Evolutionary conservation across 306 rosid genomes (phyloP).

Genomic region (Inga laurina): DNA sequence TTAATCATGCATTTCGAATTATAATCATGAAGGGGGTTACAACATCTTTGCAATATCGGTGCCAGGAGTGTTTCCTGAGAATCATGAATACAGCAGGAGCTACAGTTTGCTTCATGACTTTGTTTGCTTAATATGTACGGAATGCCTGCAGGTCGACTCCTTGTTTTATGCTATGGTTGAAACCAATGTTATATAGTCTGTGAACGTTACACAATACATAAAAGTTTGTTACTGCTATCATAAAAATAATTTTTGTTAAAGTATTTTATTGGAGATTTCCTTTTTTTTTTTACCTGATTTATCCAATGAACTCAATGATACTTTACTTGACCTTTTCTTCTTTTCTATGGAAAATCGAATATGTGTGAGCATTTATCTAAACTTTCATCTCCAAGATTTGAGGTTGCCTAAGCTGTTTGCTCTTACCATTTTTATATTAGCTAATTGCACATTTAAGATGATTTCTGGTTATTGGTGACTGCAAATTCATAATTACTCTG

Average conservation of each 20-base stretch:
- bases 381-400: background rate
- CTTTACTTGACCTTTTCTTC: background rate
- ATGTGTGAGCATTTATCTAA: background rate
- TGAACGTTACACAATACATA: background rate
- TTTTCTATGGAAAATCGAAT: background rate
- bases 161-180: background rate
- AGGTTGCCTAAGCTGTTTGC: background rate
- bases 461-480: background rate
- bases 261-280: background rate
- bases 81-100: background rate
- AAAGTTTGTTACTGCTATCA: background rate
- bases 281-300: background rate
- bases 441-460: background rate
- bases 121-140: background rate
- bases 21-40: no score
- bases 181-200: background rate
- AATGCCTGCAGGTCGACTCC: background rate
- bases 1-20: no score
- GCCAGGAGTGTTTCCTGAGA: background rate
- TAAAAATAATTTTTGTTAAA: background rate
- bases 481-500: background rate
- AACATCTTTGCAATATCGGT: background rate
- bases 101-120: background rate
- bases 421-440: background rate
- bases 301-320: background rate